phyloP scores from a whole-genome alignment of 257 asterid species.

The Linaria vulgaris region DNA sequence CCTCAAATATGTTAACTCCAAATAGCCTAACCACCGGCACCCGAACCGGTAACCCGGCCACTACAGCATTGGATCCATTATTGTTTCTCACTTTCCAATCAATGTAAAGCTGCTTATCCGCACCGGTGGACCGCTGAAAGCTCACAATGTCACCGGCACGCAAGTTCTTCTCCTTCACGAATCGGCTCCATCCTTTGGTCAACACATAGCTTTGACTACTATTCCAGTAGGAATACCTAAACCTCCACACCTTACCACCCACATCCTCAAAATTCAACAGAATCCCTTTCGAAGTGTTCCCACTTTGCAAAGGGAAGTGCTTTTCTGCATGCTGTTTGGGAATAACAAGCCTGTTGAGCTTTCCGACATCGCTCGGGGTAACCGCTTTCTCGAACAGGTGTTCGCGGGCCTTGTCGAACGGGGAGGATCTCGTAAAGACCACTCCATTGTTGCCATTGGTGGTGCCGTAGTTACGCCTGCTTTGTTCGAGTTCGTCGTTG shows the following conservation, averaged over 20 bases:
- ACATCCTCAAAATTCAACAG: constrained; percentile 56
- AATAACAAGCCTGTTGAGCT: constrained; percentile 37
- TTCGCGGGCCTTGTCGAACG: constrained; percentile 33
- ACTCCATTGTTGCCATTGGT: no score
- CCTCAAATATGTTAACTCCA: constrained; percentile 54
- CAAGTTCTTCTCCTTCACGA: constrained; percentile 59
- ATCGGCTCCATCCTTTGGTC: constrained; percentile 75
- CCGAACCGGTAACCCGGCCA: constrained; percentile 13
- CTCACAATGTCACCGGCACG: constrained; percentile 57
- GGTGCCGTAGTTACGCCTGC: constrained; percentile 29
- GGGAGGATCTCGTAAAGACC: no score
- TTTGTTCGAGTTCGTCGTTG: constrained; percentile 60
- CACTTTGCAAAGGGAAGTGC: constrained; percentile 54
- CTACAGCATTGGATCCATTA: neutral
- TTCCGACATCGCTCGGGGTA: constrained; percentile 49
- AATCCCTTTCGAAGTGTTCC: constrained; percentile 40
- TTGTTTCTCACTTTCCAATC: constrained; percentile 34
- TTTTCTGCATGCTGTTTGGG: constrained; percentile 47
- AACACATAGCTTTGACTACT: constrained; percentile 75
- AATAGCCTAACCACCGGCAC: constrained; percentile 46
- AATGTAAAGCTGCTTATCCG: constrained; percentile 48
- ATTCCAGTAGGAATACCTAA: constrained; percentile 68
- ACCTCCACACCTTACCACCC: constrained; percentile 64
- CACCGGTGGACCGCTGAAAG: constrained; percentile 43
- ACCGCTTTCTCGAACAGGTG: constrained; percentile 41